Evolutionary conservation across 2,329 filamentous ascomycete genomes (phyloP), one percentile per base, ranked within the genome.

Genomic region (Taxawa tesnikishii): DNA sequence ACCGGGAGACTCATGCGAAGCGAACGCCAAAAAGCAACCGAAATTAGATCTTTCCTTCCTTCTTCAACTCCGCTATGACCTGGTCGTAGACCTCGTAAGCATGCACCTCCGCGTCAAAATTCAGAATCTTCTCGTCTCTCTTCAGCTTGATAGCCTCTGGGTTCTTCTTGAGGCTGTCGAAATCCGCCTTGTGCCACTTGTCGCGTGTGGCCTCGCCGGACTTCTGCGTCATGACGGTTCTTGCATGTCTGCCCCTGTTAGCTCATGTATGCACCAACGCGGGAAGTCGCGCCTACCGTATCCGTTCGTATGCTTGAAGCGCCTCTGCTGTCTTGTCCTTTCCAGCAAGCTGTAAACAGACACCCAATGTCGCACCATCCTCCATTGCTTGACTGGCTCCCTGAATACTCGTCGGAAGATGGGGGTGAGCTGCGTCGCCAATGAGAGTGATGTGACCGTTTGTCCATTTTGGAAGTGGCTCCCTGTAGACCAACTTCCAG

Each of bases 401-500:
- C 38, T 68, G 64, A 0, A 63, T 63, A 34, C 61, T 65, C 1
- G 64, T 68, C 0, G 65, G 66, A 6, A 70, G 42, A 42, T 67
- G 65, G 0, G 65, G 57, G 42, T 69, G 65, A 33, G 64, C 67
- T 29, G 61, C 62, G 38, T 69, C 66, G 4, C 66, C 66, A 2
- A 69, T 46, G 14, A 68, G 49, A 3, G 56, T 63, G 33, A 69
- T 64, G 26, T 56, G 55, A 59, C 63, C 2, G 67, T 55, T 23
- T 3, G 19, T 23, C 66, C 66, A 69, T 1, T 57, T 67, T 0
- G 66, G 63, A n/a, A 70, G 49, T 2, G 66, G 66, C 40, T 70
- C 66, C 29, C 67, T 54, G 40, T 69, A 71, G 24, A 67, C 67
- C 14, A 72, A 63, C 48, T 70, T 70, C 65, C 66, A 72, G 43